phyloP scores from a whole-genome alignment of 2,329 filamentous ascomycete species.

The Cercospora sp. region DNA sequence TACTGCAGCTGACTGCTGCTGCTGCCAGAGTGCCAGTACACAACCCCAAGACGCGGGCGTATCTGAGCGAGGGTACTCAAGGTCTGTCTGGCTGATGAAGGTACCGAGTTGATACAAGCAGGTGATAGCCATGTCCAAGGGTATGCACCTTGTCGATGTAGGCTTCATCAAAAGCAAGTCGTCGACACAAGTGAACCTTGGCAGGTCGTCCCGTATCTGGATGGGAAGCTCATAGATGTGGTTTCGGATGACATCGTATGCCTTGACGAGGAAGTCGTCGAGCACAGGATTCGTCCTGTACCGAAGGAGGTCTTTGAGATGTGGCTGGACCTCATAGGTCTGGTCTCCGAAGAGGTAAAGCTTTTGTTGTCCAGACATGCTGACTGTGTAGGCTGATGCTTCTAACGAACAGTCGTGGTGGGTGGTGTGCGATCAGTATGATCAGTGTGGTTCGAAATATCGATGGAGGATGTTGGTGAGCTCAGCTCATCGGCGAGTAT shows the following conservation, averaged over 20 bases:
- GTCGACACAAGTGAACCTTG: constrained; percentile 4
- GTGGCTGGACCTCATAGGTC: constrained; percentile 24
- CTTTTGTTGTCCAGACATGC: constrained; percentile 7
- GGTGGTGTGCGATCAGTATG: not conserved
- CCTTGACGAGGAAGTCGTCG: constrained; percentile 12
- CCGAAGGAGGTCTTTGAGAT: constrained; percentile 18
- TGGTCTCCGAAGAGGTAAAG: constrained; percentile 27
- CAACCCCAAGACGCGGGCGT: not conserved
- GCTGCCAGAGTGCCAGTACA: not conserved
- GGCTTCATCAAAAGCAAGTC: constrained; percentile 5
- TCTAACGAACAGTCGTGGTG: not conserved
- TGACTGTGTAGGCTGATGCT: not conserved
- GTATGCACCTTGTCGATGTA: not conserved
- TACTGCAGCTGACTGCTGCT: not conserved
- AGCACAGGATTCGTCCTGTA: constrained; percentile 13
- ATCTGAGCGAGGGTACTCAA: constrained; percentile 4
- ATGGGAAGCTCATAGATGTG: constrained; percentile 1
- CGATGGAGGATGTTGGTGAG: not conserved
- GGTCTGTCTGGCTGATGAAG: constrained; percentile 5
- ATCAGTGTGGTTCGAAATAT: not conserved
- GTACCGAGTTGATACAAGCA: constrained; percentile 5
- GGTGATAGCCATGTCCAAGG: constrained; percentile 10
- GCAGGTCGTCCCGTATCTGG: constrained; percentile 7
- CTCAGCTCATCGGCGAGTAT: not conserved
- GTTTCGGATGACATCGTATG: constrained; percentile 3